phyloP scores from a whole-genome alignment of 2,329 filamentous ascomycete genomes.

The Botryotinia convoluta region DNA sequence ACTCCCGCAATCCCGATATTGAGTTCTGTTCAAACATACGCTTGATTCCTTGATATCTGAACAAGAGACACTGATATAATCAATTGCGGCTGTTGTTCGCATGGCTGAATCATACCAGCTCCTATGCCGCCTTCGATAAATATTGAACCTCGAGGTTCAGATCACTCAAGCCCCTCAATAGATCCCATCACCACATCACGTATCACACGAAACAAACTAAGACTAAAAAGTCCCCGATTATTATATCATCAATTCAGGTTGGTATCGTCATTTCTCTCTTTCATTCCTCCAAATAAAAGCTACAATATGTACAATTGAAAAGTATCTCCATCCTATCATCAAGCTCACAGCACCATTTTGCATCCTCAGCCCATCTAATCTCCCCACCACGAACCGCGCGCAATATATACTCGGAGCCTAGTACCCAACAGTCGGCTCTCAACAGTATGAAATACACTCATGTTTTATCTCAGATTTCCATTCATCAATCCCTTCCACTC shows the following conservation, averaged over 20 bases:
- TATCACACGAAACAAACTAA: background rate
- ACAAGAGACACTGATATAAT: background rate
- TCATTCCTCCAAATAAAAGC: background rate
- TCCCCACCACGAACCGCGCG: background rate
- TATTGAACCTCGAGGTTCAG: background rate
- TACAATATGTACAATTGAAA: slow-evolving; percentile 8
- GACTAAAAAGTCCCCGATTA: background rate
- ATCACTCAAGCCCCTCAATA: background rate
- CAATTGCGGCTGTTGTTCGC: background rate
- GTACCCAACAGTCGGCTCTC: slow-evolving; percentile 9
- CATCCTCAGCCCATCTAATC: background rate
- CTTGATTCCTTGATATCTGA: background rate
- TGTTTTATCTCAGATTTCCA: slow-evolving; percentile 4
- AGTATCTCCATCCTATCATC: background rate
- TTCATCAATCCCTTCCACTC: background rate
- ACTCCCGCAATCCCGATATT: background rate
- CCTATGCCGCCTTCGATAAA: background rate
- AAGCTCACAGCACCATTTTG: background rate
- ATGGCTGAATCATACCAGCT: background rate
- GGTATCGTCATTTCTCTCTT: background rate
- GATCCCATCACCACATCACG: background rate
- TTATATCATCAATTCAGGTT: background rate
- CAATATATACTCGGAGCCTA: slow-evolving; percentile 11
- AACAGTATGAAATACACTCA: slow-evolving; percentile 3
- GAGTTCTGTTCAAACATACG: background rate